Conservation (phyloP, 176 grass and related monocot species). For the Saccharum spontaneum region DNA sequence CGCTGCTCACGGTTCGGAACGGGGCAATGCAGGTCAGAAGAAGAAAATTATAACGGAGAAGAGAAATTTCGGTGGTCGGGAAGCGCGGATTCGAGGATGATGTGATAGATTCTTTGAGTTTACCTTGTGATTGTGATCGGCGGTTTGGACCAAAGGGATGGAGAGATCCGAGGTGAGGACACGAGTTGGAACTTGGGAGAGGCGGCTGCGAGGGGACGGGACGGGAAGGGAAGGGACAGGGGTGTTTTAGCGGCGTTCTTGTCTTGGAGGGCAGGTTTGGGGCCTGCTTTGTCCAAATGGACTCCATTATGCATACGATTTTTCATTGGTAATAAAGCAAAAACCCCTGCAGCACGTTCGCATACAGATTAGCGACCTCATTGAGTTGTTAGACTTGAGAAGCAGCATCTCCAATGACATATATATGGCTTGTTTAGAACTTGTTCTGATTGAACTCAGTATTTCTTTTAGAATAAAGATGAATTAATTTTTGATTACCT, state of each 20-base stretch:
- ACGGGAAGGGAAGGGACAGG: not conserved
- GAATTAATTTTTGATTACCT: too few species aligned
- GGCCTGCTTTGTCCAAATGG: constrained; percentile 8
- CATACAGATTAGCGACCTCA: not conserved
- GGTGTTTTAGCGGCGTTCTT: not conserved
- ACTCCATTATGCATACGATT: not conserved
- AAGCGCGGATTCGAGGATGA: not conserved
- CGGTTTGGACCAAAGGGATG: constrained; percentile 4
- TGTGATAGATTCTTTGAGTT: not conserved
- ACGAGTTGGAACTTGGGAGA: not conserved
- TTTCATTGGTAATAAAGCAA: not conserved
- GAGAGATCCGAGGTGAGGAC: constrained; percentile 14
- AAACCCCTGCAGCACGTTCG: not conserved
- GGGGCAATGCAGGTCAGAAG: constrained; percentile 12
- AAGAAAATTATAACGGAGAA: not conserved
- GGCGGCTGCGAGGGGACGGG: not conserved
- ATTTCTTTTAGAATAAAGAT: too few species aligned
- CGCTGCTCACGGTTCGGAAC: not conserved
- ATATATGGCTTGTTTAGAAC: too few species aligned
- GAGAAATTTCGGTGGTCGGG: not conserved
- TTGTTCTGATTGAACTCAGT: too few species aligned
- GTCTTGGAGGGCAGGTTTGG: constrained; percentile 26
- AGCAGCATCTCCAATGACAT: too few species aligned
- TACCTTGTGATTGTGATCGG: not conserved
- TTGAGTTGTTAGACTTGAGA: too few species aligned